Evolutionary conservation across 768 basidiomycete genomes (phyloP).

Genomic region (Lentinula edodes): DNA sequence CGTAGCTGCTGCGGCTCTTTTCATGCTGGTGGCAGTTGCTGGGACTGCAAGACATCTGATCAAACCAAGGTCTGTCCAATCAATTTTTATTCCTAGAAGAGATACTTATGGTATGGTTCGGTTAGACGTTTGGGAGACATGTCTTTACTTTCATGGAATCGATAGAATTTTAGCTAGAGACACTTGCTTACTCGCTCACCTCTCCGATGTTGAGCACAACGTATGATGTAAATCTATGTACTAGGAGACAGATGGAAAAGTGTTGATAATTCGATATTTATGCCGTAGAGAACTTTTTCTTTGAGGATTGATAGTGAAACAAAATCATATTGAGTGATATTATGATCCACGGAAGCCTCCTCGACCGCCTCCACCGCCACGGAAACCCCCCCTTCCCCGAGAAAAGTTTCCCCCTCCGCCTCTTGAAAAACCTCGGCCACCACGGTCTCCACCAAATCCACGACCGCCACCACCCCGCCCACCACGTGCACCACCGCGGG

Average conservation of each 20-base stretch:
- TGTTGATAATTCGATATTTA: neutral
- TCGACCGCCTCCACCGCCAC: conserved; percentile 1
- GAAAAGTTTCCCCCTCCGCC: conserved; percentile 2
- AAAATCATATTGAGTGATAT: neutral
- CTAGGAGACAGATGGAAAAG: neutral
- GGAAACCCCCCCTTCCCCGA: conserved; percentile 10
- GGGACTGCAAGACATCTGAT: conserved; percentile 91
- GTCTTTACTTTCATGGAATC: conserved; percentile 83
- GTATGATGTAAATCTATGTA: neutral
- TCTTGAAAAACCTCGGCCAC: neutral
- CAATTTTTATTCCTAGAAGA: neutral
- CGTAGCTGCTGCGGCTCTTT: conserved; percentile 81
- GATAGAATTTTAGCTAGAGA: conserved; percentile 21
- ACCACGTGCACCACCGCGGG: conserved; percentile 28
- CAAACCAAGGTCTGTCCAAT: conserved; percentile 65
- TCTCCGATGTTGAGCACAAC: neutral
- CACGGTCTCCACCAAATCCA: conserved; percentile 19
- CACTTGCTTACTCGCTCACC: neutral
- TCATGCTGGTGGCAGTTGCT: conserved; percentile 80
- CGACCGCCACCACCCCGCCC: conserved; percentile 30
- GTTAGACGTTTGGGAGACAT: conserved; percentile 79
- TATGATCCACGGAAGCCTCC: conserved; percentile 7
- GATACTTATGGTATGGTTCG: conserved; percentile 9
- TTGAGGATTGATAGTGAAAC: neutral
- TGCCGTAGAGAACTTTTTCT: neutral